Evolutionary conservation across 768 basidiomycete genomes (phyloP).

Genomic region (Russula brevipes): DNA sequence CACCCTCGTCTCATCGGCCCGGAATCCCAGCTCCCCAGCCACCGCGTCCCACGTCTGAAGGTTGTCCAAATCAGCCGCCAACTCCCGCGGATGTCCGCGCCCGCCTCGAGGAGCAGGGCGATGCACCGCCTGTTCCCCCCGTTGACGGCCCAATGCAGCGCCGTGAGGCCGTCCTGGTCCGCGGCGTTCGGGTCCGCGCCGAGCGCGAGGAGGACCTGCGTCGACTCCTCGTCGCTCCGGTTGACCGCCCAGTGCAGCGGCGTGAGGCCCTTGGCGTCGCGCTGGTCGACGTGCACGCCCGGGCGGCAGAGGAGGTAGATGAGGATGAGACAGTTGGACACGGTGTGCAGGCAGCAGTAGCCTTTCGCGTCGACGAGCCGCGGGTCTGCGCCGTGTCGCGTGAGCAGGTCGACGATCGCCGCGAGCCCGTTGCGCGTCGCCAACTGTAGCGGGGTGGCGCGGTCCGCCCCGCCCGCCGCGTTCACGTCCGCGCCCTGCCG

Average conservation of each 20-base stretch:
- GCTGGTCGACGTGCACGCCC: slow-evolving; percentile 71
- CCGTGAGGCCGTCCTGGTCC: slow-evolving; percentile 76
- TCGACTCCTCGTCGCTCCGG: slow-evolving; percentile 91
- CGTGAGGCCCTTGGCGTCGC: slow-evolving; percentile 87
- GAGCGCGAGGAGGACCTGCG: slow-evolving; percentile 80
- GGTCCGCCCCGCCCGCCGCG: slow-evolving; percentile 83
- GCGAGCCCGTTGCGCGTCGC: slow-evolving; percentile 96
- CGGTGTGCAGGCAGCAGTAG: slow-evolving; percentile 89
- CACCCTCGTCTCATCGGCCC: slow-evolving; percentile 62
- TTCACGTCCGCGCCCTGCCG: slow-evolving; percentile 90
- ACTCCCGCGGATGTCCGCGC: slow-evolving; percentile 80
- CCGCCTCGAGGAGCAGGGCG: slow-evolving; percentile 74
- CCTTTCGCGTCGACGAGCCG: slow-evolving; percentile 86
- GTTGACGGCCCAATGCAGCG: slow-evolving; percentile 92
- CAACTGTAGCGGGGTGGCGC: slow-evolving; percentile 95
- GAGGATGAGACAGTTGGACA: slow-evolving; percentile 86
- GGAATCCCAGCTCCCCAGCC: slow-evolving; percentile 76
- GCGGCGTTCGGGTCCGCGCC: slow-evolving; percentile 71
- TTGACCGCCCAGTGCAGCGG: slow-evolving; percentile 97
- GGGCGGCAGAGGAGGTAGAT: slow-evolving; percentile 89
- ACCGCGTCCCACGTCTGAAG: slow-evolving; percentile 82
- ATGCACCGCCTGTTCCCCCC: slow-evolving; percentile 83
- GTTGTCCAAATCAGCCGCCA: slow-evolving; percentile 80
- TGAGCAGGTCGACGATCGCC: slow-evolving; percentile 86
- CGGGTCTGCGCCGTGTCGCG: slow-evolving; percentile 86